Conservation (phyloP, 495 filamentous ascomycete genomes). For the Lophiostoma macrostomum region DNA sequence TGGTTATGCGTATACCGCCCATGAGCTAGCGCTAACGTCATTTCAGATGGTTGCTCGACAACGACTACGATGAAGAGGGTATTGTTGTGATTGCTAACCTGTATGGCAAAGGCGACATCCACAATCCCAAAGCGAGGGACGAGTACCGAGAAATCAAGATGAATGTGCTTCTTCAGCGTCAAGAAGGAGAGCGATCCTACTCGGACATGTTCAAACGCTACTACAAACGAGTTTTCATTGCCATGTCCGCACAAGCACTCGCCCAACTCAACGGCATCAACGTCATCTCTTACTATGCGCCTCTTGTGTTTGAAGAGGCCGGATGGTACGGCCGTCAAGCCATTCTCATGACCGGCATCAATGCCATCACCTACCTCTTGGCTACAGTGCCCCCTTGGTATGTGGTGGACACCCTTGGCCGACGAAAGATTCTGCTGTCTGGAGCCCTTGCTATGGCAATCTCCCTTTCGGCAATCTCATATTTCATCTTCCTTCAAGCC, state of each 20-base stretch:
- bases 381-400: conserved; percentile 97
- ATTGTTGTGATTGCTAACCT: conserved; percentile 97
- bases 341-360: conserved; percentile 96
- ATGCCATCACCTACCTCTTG: conserved; percentile 83
- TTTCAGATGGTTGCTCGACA: conserved; percentile 88
- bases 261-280: conserved; percentile 98
- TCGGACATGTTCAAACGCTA: conserved; percentile 94
- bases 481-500: conserved; percentile 89
- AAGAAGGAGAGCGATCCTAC: conserved; percentile 92
- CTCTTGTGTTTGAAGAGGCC: conserved; percentile 91
- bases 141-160: conserved; percentile 99
- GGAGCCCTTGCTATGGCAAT: conserved; percentile 89
- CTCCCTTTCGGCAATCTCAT: conserved; percentile 87
- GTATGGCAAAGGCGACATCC: conserved; percentile 91
- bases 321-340: conserved; percentile 88
- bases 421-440: conserved; percentile 83
- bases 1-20: conserved; percentile 33
- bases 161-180: conserved; percentile 86
- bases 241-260: conserved; percentile 95
- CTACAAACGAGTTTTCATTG: conserved; percentile 88
- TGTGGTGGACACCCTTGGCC: conserved; percentile 88
- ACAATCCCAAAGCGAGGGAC: conserved; percentile 82
- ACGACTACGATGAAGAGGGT: conserved; percentile 96
- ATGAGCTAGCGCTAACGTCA: conserved; percentile 14
- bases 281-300: conserved; percentile 98